Conservation (phyloP, 306 rosid species). For the Cicer pinnatifidum region DNA sequence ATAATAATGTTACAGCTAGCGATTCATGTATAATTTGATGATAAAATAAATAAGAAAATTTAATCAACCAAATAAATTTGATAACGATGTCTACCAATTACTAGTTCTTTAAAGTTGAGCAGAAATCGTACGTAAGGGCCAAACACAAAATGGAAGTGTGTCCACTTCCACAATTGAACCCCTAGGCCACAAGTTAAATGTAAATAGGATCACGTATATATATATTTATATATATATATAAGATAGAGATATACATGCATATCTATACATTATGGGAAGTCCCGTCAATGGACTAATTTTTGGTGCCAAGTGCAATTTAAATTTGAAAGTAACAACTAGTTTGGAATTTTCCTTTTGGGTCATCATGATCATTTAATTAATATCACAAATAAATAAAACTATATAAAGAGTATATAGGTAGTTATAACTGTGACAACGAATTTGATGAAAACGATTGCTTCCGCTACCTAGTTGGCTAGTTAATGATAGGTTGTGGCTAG, state of each 20-base stretch:
- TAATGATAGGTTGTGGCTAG: slow-evolving; percentile 18
- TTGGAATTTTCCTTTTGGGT: slow-evolving; percentile 37
- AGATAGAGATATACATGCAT: slow-evolving; percentile 21
- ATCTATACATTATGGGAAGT: slow-evolving; percentile 2
- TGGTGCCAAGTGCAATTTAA: slow-evolving; percentile 36
- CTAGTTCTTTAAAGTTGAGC: neutral
- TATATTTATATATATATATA: neutral
- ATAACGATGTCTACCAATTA: slow-evolving; percentile 43
- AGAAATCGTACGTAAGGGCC: slow-evolving; percentile 20
- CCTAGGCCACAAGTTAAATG: slow-evolving; percentile 30
- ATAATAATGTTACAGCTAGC: slow-evolving; percentile 22
- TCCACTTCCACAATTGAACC: slow-evolving; percentile 23
- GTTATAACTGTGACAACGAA: slow-evolving; percentile 46
- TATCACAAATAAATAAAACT: slow-evolving; percentile 40
- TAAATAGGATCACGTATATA: neutral
- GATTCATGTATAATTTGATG: slow-evolving; percentile 21
- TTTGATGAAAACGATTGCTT: slow-evolving; percentile 48
- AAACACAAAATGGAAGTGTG: slow-evolving; percentile 14
- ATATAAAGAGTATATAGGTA: slow-evolving; percentile 26
- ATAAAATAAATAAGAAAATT: slow-evolving; percentile 2
- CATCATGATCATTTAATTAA: slow-evolving; percentile 44
- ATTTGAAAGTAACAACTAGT: slow-evolving; percentile 45
- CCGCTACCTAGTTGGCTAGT: slow-evolving; percentile 12
- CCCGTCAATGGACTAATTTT: slow-evolving; percentile 8
- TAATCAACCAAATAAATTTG: slow-evolving; percentile 35